Base-by-base conservation (phyloP, 805 yeast species). In the Kodamaea nitidulidarum region DNA sequence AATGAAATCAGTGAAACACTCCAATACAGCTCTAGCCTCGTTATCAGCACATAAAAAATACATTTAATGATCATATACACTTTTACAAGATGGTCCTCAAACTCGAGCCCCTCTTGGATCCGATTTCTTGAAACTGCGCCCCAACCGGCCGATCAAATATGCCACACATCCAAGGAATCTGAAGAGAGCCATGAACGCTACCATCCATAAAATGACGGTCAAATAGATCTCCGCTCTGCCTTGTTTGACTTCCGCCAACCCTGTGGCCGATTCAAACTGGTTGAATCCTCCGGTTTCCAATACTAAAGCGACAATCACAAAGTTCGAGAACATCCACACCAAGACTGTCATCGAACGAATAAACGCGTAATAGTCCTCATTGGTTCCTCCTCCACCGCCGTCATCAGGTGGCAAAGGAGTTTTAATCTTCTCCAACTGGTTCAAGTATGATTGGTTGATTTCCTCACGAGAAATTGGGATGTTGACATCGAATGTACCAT, bases 151-250 rank as follows among this genome's bases (percentile, higher is more conserved):
- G 11, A 65, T 38, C 56, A 79, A 65, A 55, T 77, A 79, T 15
- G 64, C 39, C 8, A 65, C 43, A 49, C 81, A 73, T 7, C 85
- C 85, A 35, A 74, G 44, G 43, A 79, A 68, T 31, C 84, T 55
- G 60, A 80, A 70, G 7, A 73, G 55, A 1, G 84, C 81, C 65
- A 80, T 63, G 32, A 77, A 71, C 2, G 84, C 83, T 30, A 77
- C 82, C 29, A 75, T 56, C 82, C 84, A 78, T 42, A 79, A 67
- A 42, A 80, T 62, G 16, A 78, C 77, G 11, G 77, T 71, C 52
- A 70, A 67, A 47, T 63, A 70, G 3, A 74, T 62, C 24, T 65
- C 58, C 10, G 70, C 60, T 37, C 72, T 54, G 60, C 26, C 55
- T 43, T 5, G 64, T 57, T 18, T 57, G n/a, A n/a, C n/a, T n/a